These are phyloP conservation scores for Nigrospora sphaerica DNA, from an alignment of 2,329 filamentous ascomycete genomes.

Conservation along the genomic window DNA sequence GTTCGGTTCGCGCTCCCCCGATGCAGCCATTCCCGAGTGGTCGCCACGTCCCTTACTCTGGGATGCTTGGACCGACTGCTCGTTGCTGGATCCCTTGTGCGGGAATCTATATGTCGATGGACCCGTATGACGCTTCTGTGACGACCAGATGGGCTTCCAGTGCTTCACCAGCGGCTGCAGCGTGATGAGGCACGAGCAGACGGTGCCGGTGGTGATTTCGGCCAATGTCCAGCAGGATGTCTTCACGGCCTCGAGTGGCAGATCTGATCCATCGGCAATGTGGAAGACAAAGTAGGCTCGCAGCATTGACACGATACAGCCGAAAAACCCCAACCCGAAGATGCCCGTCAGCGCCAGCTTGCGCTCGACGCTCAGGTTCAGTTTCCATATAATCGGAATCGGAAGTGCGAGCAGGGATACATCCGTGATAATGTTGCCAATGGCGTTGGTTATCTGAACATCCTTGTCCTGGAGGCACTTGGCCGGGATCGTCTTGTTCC, in stretches of 20 bases:
- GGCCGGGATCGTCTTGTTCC: constrained; percentile 2
- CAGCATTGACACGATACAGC: constrained; percentile 13
- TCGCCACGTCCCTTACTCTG: too few species aligned
- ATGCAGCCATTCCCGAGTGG: too few species aligned
- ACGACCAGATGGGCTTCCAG: constrained; percentile 2
- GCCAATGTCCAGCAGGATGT: constrained; percentile 11
- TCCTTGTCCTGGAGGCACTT: constrained; percentile 8
- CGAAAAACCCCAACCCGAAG: constrained; percentile 12
- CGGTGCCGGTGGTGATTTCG: constrained; percentile 11
- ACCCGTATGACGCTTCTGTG: too few species aligned
- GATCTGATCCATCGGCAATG: constrained; percentile 4
- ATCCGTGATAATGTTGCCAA: constrained; percentile 15
- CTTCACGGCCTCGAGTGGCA: constrained; percentile 8
- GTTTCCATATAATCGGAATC: constrained; percentile 12
- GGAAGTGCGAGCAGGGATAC: constrained; percentile 12
- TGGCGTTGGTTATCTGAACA: constrained; percentile 10
- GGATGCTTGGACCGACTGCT: too few species aligned
- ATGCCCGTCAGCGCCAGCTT: constrained; percentile 13
- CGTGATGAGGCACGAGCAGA: constrained; percentile 12
- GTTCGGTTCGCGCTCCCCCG: too few species aligned
- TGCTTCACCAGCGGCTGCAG: constrained; percentile 9
- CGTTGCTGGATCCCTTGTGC: too few species aligned
- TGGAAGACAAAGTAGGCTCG: constrained; percentile 11
- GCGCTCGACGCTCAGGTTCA: constrained; percentile 11
- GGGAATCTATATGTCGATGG: too few species aligned